phyloP scores from a whole-genome alignment of 2,329 filamentous ascomycete genomes.

The Nemania bipapillata region DNA sequence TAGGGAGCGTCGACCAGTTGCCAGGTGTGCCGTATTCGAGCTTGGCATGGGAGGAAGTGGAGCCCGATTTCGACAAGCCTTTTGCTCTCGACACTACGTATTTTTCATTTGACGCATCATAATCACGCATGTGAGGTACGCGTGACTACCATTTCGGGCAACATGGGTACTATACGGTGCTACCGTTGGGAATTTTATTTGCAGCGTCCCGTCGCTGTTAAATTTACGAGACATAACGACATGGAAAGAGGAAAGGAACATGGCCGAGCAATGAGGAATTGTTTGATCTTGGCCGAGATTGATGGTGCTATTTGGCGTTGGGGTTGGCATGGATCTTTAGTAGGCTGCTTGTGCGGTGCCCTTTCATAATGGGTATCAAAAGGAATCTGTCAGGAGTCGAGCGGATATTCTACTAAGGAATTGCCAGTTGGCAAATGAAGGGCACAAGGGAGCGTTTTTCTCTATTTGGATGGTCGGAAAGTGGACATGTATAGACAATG shows the following conservation, averaged over 20 bases:
- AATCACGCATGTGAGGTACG: not conserved
- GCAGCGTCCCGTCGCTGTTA: not conserved
- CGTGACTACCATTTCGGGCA: not conserved
- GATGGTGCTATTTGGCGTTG: conserved; percentile 26
- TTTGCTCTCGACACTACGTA: conserved; percentile 63
- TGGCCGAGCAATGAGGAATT: not conserved
- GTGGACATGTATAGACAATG: conserved; percentile 35
- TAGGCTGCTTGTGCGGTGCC: conserved; percentile 3
- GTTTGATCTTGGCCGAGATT: conserved; percentile 18
- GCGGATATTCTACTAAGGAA: not conserved
- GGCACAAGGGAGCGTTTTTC: conserved; percentile 21
- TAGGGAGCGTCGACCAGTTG: conserved; percentile 39
- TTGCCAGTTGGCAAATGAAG: not conserved
- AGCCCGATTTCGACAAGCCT: conserved; percentile 63
- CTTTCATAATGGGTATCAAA: conserved; percentile 11
- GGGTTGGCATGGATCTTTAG: not conserved
- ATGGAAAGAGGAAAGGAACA: not conserved
- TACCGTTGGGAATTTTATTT: not conserved
- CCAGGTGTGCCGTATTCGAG: conserved; percentile 43
- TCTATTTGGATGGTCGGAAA: conserved; percentile 28
- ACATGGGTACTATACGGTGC: not conserved
- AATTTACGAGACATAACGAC: conserved; percentile 26
- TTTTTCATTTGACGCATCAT: conserved; percentile 56
- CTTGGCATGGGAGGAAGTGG: conserved; percentile 62
- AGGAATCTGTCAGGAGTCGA: not conserved